Conservation (phyloP, 176 grass and related monocot genomes). For the Musa beccarii region DNA sequence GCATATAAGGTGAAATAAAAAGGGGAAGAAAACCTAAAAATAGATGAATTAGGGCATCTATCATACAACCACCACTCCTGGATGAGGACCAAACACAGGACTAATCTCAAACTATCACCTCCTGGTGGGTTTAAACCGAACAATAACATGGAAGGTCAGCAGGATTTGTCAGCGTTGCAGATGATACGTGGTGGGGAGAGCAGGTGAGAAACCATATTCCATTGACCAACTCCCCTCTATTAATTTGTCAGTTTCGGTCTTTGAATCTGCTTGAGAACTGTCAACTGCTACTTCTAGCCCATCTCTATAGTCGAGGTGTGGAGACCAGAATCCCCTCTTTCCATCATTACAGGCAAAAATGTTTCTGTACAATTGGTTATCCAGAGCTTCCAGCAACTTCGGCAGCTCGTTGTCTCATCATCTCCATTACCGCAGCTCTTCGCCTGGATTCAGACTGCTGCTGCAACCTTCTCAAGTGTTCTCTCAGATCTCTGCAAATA, state of each 20-base stretch:
- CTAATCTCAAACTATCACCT: not conserved
- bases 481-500: conserved; percentile 86
- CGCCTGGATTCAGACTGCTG: conserved; percentile 93
- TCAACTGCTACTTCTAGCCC: not conserved
- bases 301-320: not conserved
- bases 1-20: too few species aligned
- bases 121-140: not conserved
- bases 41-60: not conserved
- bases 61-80: conserved; percentile 2
- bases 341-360: not conserved
- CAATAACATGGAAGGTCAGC: not conserved
- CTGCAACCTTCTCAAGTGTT: conserved; percentile 91
- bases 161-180: not conserved
- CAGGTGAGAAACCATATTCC: not conserved
- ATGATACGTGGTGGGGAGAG: not conserved
- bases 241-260: not conserved
- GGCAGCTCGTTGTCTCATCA: conserved; percentile 96
- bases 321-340: not conserved
- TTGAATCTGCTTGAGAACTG: not conserved
- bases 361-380: conserved; percentile 8
- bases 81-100: not conserved
- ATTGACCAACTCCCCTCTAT: not conserved
- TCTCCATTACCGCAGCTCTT: conserved; percentile 97
- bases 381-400: conserved; percentile 67
- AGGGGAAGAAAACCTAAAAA: not conserved